phyloP scores from a whole-genome alignment of 2,329 filamentous ascomycete species.

The Pseudocercospora eumusae region DNA sequence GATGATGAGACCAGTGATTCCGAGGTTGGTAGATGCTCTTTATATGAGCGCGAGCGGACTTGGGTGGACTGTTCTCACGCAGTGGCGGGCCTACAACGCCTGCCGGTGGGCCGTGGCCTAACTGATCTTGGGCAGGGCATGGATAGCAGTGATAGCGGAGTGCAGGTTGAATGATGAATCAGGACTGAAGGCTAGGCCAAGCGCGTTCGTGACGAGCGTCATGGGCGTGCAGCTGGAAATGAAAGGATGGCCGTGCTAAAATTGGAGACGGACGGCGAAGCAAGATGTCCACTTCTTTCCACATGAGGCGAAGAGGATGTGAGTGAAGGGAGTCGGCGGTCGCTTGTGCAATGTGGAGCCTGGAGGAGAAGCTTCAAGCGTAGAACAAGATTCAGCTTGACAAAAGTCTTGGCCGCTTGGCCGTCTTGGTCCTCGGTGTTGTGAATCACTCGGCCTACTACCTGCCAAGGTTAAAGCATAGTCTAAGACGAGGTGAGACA shows the following conservation, averaged over 20 bases:
- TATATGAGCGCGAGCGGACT: slow-evolving; percentile 8
- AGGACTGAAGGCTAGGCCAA: neutral
- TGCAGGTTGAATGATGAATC: slow-evolving; percentile 3
- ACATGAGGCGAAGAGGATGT: neutral
- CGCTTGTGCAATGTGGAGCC: too few species aligned
- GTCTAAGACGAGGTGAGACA: too few species aligned
- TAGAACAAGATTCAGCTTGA: neutral
- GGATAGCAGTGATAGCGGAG: neutral
- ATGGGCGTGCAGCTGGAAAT: slow-evolving; percentile 10
- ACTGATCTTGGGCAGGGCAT: slow-evolving; percentile 5
- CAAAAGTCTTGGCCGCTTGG: neutral
- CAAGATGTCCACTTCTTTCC: neutral
- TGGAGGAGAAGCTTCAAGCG: too few species aligned
- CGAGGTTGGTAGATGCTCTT: slow-evolving; percentile 12
- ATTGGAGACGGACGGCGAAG: neutral
- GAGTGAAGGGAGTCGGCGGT: neutral
- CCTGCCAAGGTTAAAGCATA: too few species aligned
- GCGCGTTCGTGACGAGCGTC: slow-evolving; percentile 2
- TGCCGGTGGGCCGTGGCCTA: neutral
- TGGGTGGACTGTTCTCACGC: neutral
- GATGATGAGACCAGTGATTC: neutral
- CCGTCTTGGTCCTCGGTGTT: neutral
- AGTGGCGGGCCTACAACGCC: neutral
- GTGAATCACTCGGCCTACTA: too few species aligned
- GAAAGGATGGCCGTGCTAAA: slow-evolving; percentile 7